Evolutionary conservation across 768 basidiomycete species (phyloP).

Genomic region (Steccherinum ochraceum): DNA sequence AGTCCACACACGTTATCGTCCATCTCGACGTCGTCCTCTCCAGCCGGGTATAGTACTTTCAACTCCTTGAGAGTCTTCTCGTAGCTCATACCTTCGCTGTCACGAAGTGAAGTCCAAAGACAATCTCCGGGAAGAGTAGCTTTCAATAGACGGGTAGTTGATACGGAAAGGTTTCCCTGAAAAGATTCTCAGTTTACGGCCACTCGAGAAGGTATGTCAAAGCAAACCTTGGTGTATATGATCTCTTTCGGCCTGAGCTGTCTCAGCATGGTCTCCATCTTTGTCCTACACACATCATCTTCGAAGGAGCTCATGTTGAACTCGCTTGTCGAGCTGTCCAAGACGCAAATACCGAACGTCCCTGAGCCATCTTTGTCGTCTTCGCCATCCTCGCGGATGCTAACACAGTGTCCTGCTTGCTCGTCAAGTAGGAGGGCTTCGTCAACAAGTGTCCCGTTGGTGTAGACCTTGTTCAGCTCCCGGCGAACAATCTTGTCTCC

Average conservation of each 20-base stretch:
- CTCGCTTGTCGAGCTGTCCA: constrained; percentile 94
- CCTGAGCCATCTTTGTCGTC: constrained; percentile 25
- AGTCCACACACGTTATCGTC: constrained; percentile 37
- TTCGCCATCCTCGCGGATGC: constrained; percentile 59
- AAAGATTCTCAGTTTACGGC: not conserved
- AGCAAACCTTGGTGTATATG: constrained; percentile 75
- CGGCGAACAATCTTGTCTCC: constrained; percentile 77
- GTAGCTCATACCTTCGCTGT: constrained; percentile 77
- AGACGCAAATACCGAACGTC: constrained; percentile 80
- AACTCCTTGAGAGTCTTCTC: constrained; percentile 66
- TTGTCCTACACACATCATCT: constrained; percentile 90
- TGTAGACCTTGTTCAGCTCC: constrained; percentile 93
- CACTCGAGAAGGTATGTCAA: not conserved
- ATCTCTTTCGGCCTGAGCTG: constrained; percentile 89
- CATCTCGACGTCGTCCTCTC: constrained; percentile 37
- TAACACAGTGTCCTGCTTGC: constrained; percentile 91
- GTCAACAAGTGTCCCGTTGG: constrained; percentile 93
- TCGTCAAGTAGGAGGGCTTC: constrained; percentile 84
- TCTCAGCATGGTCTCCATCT: constrained; percentile 87
- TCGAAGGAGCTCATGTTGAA: constrained; percentile 87
- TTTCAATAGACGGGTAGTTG: constrained; percentile 79
- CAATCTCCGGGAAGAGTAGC: constrained; percentile 72
- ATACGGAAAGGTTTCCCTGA: constrained; percentile 81
- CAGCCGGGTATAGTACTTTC: constrained; percentile 52
- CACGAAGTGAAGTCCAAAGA: constrained; percentile 82